phyloP scores from a whole-genome alignment of 2,329 filamentous ascomycete genomes.

The Aspergillus costaricaensis region DNA sequence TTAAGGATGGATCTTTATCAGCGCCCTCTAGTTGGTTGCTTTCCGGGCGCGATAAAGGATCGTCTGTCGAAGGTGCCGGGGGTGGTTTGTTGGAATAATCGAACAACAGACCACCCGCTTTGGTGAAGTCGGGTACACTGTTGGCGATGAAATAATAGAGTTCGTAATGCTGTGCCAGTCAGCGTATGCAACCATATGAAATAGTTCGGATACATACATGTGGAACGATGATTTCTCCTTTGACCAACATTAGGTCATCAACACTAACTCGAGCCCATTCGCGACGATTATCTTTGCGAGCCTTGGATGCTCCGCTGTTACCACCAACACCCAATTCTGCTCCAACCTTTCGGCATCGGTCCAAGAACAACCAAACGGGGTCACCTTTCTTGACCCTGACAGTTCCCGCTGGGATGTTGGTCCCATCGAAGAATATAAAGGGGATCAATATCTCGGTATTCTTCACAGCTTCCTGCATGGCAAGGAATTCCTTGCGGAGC shows the following conservation, averaged over 20 bases:
- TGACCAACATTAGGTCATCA: constrained; percentile 91
- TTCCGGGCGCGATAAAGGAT: constrained; percentile 49
- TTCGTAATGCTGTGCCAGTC: constrained; percentile 75
- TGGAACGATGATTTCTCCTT: constrained; percentile 87
- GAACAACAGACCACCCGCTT: constrained; percentile 77
- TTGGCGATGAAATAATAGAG: constrained; percentile 98
- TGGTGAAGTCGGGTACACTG: constrained; percentile 61
- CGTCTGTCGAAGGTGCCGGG: constrained; percentile 33
- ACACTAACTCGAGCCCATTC: constrained; percentile 94
- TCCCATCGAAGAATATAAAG: constrained; percentile 96
- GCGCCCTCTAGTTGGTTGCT: constrained; percentile 70
- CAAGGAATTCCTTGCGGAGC: constrained; percentile 76
- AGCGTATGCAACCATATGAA: not conserved
- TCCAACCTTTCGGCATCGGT: constrained; percentile 86
- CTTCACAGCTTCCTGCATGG: constrained; percentile 82
- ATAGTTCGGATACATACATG: constrained; percentile 65
- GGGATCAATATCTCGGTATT: constrained; percentile 86
- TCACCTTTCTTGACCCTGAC: constrained; percentile 93
- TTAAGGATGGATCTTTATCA: constrained; percentile 73
- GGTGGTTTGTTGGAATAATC: constrained; percentile 62
- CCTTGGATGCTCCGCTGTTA: constrained; percentile 49
- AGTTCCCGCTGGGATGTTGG: constrained; percentile 79
- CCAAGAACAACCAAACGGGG: constrained; percentile 87
- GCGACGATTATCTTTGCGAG: constrained; percentile 62
- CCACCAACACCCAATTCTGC: constrained; percentile 76